phyloP scores from a whole-genome alignment of 2,329 filamentous ascomycete species.

The Didymella keratinophila region DNA sequence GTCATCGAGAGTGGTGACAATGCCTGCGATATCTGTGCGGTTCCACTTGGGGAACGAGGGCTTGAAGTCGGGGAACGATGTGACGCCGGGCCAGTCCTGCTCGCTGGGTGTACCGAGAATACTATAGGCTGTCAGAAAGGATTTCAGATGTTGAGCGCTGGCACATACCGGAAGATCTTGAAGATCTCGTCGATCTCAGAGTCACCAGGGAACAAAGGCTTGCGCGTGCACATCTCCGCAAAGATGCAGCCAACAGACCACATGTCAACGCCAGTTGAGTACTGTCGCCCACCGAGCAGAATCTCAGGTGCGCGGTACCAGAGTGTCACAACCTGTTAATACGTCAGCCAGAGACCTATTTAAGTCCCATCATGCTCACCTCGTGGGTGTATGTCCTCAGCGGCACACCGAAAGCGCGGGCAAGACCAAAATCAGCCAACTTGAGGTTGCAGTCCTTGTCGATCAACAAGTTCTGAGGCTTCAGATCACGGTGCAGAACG shows the following conservation, averaged over 20 bases:
- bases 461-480: constrained; percentile 90
- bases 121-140: constrained; percentile 28
- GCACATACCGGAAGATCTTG: constrained; percentile 83
- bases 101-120: constrained; percentile 85
- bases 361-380: constrained; percentile 50
- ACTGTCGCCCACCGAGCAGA: constrained; percentile 86
- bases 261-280: constrained; percentile 95
- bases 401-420: constrained; percentile 88
- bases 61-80: constrained; percentile 95
- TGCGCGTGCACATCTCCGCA: constrained; percentile 94
- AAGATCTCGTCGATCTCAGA: constrained; percentile 95
- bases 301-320: constrained; percentile 95
- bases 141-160: neutral
- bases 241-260: constrained; percentile 96
- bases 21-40: constrained; percentile 69
- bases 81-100: constrained; percentile 85
- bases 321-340: constrained; percentile 76
- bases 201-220: constrained; percentile 90
- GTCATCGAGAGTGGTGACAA: constrained; percentile 78
- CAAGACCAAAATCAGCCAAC: constrained; percentile 88
- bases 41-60: constrained; percentile 90
- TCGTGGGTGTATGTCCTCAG: constrained; percentile 93
- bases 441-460: constrained; percentile 88
- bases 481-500: constrained; percentile 85
- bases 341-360: constrained; percentile 21